phyloP scores from a whole-genome alignment of 495 filamentous ascomycete species.

The Neurospora hispaniola region DNA sequence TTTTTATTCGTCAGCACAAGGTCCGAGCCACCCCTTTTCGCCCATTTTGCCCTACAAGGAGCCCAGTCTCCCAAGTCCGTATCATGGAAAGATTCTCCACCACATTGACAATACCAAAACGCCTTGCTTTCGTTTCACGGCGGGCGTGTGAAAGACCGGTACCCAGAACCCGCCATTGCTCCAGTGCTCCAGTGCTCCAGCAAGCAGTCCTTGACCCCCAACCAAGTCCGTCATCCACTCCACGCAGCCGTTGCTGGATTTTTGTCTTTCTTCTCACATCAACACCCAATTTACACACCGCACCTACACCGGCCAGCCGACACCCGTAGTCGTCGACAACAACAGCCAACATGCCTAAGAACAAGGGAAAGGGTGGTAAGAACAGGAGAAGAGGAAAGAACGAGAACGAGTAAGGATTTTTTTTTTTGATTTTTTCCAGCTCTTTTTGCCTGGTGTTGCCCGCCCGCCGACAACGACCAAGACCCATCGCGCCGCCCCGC shows the following conservation, averaged over 20 bases:
- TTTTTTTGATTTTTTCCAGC: neutral
- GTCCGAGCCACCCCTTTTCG: neutral
- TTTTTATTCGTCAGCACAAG: neutral
- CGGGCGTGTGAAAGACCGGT: neutral
- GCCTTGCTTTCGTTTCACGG: neutral
- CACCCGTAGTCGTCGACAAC: neutral
- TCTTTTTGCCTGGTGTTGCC: neutral
- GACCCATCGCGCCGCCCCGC: neutral
- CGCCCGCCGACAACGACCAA: neutral
- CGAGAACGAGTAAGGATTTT: constrained; percentile 57
- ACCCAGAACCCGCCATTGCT: neutral
- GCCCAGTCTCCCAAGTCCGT: neutral
- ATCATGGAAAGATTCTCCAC: neutral
- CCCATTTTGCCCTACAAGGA: neutral
- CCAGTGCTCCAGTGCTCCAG: neutral
- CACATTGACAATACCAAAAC: neutral
- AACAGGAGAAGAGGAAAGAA: constrained; percentile 98
- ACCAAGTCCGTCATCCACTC: neutral
- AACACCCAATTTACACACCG: neutral
- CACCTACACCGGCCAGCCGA: neutral
- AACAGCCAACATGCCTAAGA: constrained; percentile 20
- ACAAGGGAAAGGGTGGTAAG: constrained; percentile 74
- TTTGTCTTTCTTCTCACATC: neutral
- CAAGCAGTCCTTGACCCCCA: neutral
- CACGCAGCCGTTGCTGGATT: neutral